phyloP scores from a whole-genome alignment of 768 basidiomycete genomes.

The Tremella fuciformis region DNA sequence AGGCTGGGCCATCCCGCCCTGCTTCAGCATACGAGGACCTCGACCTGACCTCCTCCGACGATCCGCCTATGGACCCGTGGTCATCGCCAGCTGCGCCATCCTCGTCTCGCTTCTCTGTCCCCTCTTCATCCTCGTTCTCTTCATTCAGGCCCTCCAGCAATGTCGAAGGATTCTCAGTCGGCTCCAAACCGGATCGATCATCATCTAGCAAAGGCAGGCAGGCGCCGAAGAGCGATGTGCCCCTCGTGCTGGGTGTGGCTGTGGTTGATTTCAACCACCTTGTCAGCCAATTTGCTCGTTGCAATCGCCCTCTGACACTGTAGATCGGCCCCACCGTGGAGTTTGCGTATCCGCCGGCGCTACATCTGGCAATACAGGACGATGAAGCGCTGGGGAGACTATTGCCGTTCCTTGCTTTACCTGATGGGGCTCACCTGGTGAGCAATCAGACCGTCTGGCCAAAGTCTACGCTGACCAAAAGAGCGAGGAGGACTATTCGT shows the following conservation, averaged over 20 bases:
- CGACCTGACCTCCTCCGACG: constrained; percentile 8
- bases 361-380: constrained; percentile 59
- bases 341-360: constrained; percentile 53
- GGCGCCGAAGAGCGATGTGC: constrained; percentile 8
- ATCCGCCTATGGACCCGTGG: background rate
- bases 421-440: constrained; percentile 94
- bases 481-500: constrained; percentile 92
- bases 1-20: background rate
- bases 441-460: background rate
- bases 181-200: background rate
- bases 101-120: background rate
- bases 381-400: constrained; percentile 81
- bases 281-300: constrained; percentile 55
- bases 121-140: background rate
- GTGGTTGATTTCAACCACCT: constrained; percentile 95
- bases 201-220: background rate
- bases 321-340: constrained; percentile 92
- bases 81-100: background rate
- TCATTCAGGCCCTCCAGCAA: no score
- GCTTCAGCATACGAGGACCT: constrained; percentile 19
- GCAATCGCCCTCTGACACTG: background rate
- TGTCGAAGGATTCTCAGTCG: no score
- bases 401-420: constrained; percentile 90
- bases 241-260: constrained; percentile 70
- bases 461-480: constrained; percentile 46